Conservation (phyloP, 495 filamentous ascomycete species). For the Staphylotrichum tortipilum region DNA sequence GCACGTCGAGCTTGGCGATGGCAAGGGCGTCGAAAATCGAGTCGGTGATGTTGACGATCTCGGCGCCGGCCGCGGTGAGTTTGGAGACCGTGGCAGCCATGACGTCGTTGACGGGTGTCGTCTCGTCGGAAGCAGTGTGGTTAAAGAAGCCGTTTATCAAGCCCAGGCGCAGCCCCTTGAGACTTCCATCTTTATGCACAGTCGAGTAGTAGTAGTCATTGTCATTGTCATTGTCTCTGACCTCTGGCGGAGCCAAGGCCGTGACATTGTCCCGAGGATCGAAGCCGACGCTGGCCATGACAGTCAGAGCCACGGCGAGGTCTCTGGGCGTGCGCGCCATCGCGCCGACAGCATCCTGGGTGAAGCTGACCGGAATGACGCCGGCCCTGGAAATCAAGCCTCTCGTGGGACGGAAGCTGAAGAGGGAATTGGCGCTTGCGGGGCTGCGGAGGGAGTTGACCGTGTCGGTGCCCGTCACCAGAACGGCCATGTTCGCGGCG, state of each 20-base stretch:
- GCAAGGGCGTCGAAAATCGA: slow-evolving; percentile 41
- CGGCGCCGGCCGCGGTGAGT: slow-evolving; percentile 28
- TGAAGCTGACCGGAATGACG: slow-evolving; percentile 52
- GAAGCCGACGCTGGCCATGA: slow-evolving; percentile 46
- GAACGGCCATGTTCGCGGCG: slow-evolving; percentile 48
- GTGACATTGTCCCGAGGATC: slow-evolving; percentile 40
- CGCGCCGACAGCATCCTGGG: slow-evolving; percentile 54
- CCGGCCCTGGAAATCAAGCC: slow-evolving; percentile 46
- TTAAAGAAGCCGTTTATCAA: slow-evolving; percentile 45
- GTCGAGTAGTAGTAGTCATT: too few species aligned
- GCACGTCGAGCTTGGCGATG: slow-evolving; percentile 44
- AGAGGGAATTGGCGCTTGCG: slow-evolving; percentile 52
- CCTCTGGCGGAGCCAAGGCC: slow-evolving; percentile 27
- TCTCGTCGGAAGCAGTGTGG: slow-evolving; percentile 36
- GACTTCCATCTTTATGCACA: too few species aligned
- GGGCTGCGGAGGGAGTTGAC: slow-evolving; percentile 55
- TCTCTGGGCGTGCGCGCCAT: slow-evolving; percentile 49
- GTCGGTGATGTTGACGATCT: slow-evolving; percentile 42
- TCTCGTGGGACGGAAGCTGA: slow-evolving; percentile 52
- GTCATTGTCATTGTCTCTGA: slow-evolving; percentile 35
- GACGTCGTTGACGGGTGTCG: slow-evolving; percentile 42
- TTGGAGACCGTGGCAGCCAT: slow-evolving; percentile 30
- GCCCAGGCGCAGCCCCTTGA: slow-evolving; percentile 39
- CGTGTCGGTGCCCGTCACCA: slow-evolving; percentile 56
- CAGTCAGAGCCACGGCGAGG: slow-evolving; percentile 44